Percentiles rank a stretch among this genome's conserved stretches.
Evolutionary conservation across 2,329 filamentous ascomycete genomes (phyloP).

Genomic region (Exophiala viscosa): DNA sequence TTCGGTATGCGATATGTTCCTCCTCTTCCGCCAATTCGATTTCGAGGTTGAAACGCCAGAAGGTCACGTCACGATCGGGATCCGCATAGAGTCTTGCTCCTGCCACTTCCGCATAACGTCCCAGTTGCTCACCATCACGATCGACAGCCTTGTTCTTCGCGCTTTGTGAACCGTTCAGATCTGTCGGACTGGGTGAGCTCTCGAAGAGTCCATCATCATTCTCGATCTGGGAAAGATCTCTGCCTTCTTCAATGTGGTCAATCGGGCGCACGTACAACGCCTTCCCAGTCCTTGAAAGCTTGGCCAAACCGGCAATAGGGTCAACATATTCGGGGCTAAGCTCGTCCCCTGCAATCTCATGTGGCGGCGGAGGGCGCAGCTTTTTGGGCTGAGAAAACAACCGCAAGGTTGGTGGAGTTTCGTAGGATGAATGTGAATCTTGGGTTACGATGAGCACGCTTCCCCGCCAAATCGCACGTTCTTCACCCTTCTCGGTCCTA

Average conservation of each 20-base stretch:
- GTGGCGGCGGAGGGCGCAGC: slow-evolving; percentile 72
- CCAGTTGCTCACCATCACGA: slow-evolving; percentile 72
- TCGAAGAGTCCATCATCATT: slow-evolving; percentile 82
- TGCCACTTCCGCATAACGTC: slow-evolving; percentile 76
- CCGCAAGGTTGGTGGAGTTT: slow-evolving; percentile 69
- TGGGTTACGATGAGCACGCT: slow-evolving; percentile 93
- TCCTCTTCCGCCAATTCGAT: slow-evolving; percentile 76
- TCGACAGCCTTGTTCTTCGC: slow-evolving; percentile 41
- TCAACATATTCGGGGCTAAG: slow-evolving; percentile 79
- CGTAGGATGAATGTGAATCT: slow-evolving; percentile 78
- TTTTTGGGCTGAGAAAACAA: slow-evolving; percentile 85
- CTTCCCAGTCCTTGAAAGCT: slow-evolving; percentile 77
- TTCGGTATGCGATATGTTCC: slow-evolving; percentile 87
- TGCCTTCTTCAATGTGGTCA: slow-evolving; percentile 74
- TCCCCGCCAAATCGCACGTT: slow-evolving; percentile 84
- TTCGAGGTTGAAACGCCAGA: slow-evolving; percentile 96
- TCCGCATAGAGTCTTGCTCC: slow-evolving; percentile 81
- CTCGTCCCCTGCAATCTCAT: slow-evolving; percentile 60
- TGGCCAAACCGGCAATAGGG: slow-evolving; percentile 80
- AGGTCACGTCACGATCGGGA: slow-evolving; percentile 79
- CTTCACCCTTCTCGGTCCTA: slow-evolving; percentile 40
- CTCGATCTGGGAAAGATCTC: slow-evolving; percentile 75
- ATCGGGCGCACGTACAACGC: slow-evolving; percentile 85
- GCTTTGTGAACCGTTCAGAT: slow-evolving; percentile 37
- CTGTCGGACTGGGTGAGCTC: slow-evolving; percentile 48